Conservation (phyloP, 1,139 yeast genomes). For the Nakaseomyces sp. region DNA sequence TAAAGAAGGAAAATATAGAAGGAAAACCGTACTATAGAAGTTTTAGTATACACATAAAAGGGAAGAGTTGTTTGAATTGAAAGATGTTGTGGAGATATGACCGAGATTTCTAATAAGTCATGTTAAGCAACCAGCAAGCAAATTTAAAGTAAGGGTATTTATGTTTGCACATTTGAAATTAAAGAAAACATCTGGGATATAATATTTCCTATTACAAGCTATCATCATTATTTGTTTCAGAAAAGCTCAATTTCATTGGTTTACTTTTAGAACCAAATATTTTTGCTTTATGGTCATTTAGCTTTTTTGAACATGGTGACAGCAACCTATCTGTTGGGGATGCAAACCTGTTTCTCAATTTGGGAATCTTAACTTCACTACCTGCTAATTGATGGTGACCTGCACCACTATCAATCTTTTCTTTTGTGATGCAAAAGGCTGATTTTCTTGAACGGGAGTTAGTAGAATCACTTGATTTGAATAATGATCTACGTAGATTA, state of each 20-base stretch:
- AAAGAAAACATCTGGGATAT: too few species aligned
- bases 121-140: too few species aligned
- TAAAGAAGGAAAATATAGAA: not conserved
- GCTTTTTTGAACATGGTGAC: slow-evolving; percentile 50
- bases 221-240: not conserved
- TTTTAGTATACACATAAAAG: not conserved
- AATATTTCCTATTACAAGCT: too few species aligned
- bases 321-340: slow-evolving; percentile 51
- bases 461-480: not conserved
- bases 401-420: not conserved
- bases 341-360: slow-evolving; percentile 33
- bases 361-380: not conserved
- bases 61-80: not conserved
- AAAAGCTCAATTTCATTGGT: slow-evolving; percentile 26
- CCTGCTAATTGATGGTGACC: not conserved
- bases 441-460: not conserved
- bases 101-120: too few species aligned
- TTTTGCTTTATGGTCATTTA: slow-evolving; percentile 39
- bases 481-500: not conserved
- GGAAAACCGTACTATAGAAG: not conserved
- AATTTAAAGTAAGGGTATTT: too few species aligned
- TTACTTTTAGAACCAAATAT: slow-evolving; percentile 23
- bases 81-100: too few species aligned
- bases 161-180: too few species aligned
- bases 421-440: not conserved